These are phyloP conservation scores for Xerocomus nothofagi DNA, from an alignment of 1,284 basidiomycete genomes.

Conservation along the genomic window DNA sequence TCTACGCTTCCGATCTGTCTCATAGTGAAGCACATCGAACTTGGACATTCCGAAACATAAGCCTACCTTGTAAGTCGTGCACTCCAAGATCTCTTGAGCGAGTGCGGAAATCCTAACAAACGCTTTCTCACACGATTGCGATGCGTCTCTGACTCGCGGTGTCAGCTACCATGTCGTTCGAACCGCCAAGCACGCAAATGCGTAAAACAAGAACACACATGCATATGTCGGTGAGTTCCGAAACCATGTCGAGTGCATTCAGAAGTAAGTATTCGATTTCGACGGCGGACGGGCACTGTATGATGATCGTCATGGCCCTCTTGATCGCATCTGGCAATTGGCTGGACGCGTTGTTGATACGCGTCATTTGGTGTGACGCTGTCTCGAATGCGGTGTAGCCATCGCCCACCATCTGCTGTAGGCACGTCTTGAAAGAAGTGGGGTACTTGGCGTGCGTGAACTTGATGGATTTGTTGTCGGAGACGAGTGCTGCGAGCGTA, in stretches of 20 bases:
- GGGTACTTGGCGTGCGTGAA: slow-evolving; percentile 18
- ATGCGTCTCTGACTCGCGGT: slow-evolving; percentile 9
- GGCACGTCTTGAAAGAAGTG: slow-evolving; percentile 24
- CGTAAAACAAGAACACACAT: slow-evolving; percentile 3
- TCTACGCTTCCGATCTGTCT: slow-evolving; percentile 11
- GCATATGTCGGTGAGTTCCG: slow-evolving; percentile 20
- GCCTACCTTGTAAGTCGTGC: slow-evolving; percentile 14
- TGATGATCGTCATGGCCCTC: slow-evolving; percentile 16
- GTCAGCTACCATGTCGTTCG: neutral
- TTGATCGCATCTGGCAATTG: slow-evolving; percentile 21
- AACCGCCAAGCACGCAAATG: neutral
- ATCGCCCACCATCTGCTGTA: slow-evolving; percentile 24
- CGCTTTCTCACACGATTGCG: slow-evolving; percentile 13
- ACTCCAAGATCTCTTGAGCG: slow-evolving; percentile 21
- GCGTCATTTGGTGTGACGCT: slow-evolving; percentile 20
- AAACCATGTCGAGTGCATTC: slow-evolving; percentile 17
- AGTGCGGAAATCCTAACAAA: slow-evolving; percentile 14
- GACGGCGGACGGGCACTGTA: slow-evolving; percentile 8
- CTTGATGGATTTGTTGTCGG: neutral
- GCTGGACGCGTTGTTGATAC: slow-evolving; percentile 21
- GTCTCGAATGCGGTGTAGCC: slow-evolving; percentile 25
- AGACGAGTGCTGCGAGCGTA: slow-evolving; percentile 11
- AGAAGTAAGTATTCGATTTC: slow-evolving; percentile 16
- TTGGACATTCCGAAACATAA: neutral
- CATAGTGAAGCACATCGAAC: neutral